These are phyloP conservation scores for Huntiella bhutanensis DNA, from an alignment of 2,329 filamentous ascomycete genomes.

Conservation along the genomic window DNA sequence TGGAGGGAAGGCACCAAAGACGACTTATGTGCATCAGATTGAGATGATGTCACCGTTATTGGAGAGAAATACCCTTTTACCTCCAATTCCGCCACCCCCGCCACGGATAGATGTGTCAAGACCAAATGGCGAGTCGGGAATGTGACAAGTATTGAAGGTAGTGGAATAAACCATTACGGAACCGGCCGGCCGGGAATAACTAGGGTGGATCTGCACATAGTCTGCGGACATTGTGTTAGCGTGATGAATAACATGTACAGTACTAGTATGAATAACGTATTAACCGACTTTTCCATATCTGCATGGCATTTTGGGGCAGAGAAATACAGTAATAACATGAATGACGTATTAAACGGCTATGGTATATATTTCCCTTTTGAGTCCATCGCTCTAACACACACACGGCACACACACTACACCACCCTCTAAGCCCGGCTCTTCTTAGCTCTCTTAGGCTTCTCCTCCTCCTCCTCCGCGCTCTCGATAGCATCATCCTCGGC, in stretches of 20 bases:
- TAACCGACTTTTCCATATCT: too few species aligned
- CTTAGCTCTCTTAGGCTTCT: slow-evolving; percentile 15
- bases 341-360: too few species aligned
- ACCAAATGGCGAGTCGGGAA: background rate
- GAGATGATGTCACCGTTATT: slow-evolving; percentile 23
- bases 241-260: background rate
- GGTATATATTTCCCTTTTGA: too few species aligned
- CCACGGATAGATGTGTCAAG: background rate
- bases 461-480: slow-evolving; percentile 18
- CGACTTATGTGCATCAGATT: slow-evolving; percentile 17
- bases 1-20: slow-evolving; percentile 10
- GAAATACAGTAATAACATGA: background rate
- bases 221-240: too few species aligned
- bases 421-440: slow-evolving; percentile 14
- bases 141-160: background rate
- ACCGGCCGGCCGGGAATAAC: too few species aligned
- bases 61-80: slow-evolving; percentile 15
- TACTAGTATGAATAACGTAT: background rate
- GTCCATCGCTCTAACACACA: too few species aligned
- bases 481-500: slow-evolving; percentile 21
- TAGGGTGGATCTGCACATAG: too few species aligned
- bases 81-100: slow-evolving; percentile 10
- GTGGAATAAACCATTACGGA: too few species aligned
- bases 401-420: background rate
- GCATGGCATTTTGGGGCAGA: background rate